Evolutionary conservation across 805 yeast genomes (phyloP), one percentile per base, ranked within the genome.

Genomic region (Ogataea allantospora): DNA sequence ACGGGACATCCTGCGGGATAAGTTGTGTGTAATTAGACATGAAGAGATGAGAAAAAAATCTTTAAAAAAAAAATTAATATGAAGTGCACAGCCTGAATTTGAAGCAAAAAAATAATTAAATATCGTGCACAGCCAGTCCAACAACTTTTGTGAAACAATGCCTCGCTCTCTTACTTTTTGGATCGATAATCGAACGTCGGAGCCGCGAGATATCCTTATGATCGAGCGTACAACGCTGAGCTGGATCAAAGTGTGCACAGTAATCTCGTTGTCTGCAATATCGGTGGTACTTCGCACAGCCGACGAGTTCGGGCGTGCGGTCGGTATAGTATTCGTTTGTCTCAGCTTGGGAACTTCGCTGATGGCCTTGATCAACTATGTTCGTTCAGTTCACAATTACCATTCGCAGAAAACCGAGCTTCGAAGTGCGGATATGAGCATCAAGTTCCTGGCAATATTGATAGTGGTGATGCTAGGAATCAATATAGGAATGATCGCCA

Each of bases 191-290:
- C 54, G 62, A 12, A 58, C 68, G 3, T 66, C 73, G 2, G 80
- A 75, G 49, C 79, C 80, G 1, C 57, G 81, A 27, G 81, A 75
- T 51, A 70, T 71, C 7, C 54, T 75, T 12, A 77, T 75, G 63
- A 67, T 70, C 38, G 81, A 75, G 48, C 54, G 80, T 23, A 75
- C 80, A 2, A 67, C 74, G 13, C 55, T 75, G 11, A 61, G 74
- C 19, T 75, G 76, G 61, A 53, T 73, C 28, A 59, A 75, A 35
- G 71, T 75, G 46, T 54, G 76, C 2, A 53, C 67, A 5, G 63
- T 75, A 8, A 53, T 75, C 13, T 64, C 68, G 40, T 59, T 76
- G 32, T 64, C 74, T 3, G 67, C 78, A 1, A 60, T 71, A 22
- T 76, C 77, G 1, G 63, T 75, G 5, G 68, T 75, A 45, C 73